Conservation (phyloP, 2,329 filamentous ascomycete species). For the Aspergillus sp. region DNA sequence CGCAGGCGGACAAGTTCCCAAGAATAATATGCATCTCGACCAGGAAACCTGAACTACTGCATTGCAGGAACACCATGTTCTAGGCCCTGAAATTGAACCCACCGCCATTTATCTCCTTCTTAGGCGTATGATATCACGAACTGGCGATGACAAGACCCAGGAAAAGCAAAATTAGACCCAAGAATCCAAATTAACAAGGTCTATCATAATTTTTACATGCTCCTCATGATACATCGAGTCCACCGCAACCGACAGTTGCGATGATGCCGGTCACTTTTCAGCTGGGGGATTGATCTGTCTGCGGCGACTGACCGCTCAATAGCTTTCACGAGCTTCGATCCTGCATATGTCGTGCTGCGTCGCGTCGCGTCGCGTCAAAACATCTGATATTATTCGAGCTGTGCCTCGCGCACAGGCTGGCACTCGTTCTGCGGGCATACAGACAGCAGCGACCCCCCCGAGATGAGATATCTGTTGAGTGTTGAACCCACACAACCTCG, state of each 20-base stretch:
- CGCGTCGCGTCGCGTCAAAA: slow-evolving; percentile 2
- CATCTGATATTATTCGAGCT: slow-evolving; percentile 7
- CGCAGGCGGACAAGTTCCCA: background rate
- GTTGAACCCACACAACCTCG: background rate
- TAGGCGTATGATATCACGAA: background rate
- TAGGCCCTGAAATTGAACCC: slow-evolving; percentile 16
- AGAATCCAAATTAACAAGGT: background rate
- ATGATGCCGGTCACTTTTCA: background rate
- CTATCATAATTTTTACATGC: slow-evolving; percentile 1
- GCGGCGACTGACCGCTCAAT: slow-evolving; percentile 16
- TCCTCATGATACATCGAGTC: slow-evolving; percentile 2
- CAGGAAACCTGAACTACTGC: slow-evolving; percentile 9
- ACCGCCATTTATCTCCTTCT: slow-evolving; percentile 16
- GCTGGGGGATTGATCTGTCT: slow-evolving; percentile 10
- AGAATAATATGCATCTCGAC: slow-evolving; percentile 7
- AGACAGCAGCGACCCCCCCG: background rate
- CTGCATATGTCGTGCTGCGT: slow-evolving; percentile 15
- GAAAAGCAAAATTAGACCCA: background rate
- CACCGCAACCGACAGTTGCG: background rate
- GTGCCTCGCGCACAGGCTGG: background rate
- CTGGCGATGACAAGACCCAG: background rate
- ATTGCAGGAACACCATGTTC: slow-evolving; percentile 19
- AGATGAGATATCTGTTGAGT: background rate
- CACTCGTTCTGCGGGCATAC: background rate
- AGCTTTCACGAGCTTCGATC: slow-evolving; percentile 2